A percentile compares a stretch with the other conserved stretches of the same genome.
These are phyloP conservation scores for Phaseolus coccineus DNA, from an alignment of 331 rosid genomes.

Conservation along the genomic window DNA sequence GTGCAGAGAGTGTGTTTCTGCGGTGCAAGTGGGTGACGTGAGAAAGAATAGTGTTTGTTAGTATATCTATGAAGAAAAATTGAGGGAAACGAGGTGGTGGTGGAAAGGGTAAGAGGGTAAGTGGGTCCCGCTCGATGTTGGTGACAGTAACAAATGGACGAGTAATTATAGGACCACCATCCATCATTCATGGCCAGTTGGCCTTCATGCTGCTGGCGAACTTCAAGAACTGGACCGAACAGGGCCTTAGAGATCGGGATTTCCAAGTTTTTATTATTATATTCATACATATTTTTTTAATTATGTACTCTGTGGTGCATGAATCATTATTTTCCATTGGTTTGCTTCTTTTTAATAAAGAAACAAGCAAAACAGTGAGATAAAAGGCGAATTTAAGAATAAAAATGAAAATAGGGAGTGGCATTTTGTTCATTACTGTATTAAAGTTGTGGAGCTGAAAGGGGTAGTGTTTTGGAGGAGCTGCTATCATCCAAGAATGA, in stretches of 20 bases:
- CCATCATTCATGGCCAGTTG: background rate
- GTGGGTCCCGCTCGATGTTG: constrained; percentile 56
- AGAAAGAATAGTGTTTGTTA: background rate
- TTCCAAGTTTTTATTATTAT: background rate
- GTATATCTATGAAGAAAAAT: constrained; percentile 27
- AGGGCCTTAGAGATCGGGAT: background rate
- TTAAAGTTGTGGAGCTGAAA: constrained; percentile 22
- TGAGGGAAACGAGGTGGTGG: constrained; percentile 50
- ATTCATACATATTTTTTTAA: background rate
- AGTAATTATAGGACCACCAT: constrained; percentile 37
- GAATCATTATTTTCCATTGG: background rate
- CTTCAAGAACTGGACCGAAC: background rate
- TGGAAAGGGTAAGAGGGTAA: background rate
- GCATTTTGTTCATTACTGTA: constrained; percentile 24
- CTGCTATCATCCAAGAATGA: background rate
- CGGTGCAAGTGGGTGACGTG: constrained; percentile 36
- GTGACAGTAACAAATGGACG: constrained; percentile 29
- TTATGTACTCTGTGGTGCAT: background rate
- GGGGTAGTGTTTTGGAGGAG: background rate
- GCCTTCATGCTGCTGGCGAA: background rate
- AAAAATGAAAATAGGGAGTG: background rate
- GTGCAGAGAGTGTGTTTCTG: background rate
- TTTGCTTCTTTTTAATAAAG: background rate
- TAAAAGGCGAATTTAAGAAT: background rate
- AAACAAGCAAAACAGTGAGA: background rate